These are phyloP conservation scores for Carex arenaria DNA, from an alignment of 202 grass and related monocot species.

Conservation along the genomic window DNA sequence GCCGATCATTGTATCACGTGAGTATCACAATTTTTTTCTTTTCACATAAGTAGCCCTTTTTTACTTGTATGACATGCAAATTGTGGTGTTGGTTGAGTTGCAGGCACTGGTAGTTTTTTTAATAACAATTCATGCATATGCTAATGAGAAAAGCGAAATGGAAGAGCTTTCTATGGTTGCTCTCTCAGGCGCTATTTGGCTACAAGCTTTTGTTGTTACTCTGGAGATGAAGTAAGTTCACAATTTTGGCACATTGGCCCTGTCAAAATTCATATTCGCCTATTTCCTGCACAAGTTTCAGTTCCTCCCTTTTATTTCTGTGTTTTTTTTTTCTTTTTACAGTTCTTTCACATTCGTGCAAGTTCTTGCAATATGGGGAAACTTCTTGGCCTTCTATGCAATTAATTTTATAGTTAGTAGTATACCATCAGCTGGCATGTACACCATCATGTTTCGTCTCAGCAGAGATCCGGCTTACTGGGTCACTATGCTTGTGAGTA, in stretches of 20 bases:
- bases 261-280: slow-evolving; percentile 8
- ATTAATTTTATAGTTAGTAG: slow-evolving; percentile 71
- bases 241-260: not conserved
- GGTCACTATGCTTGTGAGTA: slow-evolving; percentile 78
- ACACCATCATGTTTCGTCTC: slow-evolving; percentile 84
- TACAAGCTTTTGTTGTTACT: slow-evolving; percentile 87
- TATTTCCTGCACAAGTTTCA: not conserved
- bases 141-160: slow-evolving; percentile 95
- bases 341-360: slow-evolving; percentile 90
- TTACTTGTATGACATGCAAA: not conserved
- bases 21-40: slow-evolving; percentile 24
- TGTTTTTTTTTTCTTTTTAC: slow-evolving; percentile 24
- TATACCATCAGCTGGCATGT: slow-evolving; percentile 87
- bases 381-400: slow-evolving; percentile 73
- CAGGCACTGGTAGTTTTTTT: slow-evolving; percentile 78
- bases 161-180: slow-evolving; percentile 96
- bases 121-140: slow-evolving; percentile 80
- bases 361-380: slow-evolving; percentile 87
- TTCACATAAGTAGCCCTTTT: slow-evolving; percentile 10
- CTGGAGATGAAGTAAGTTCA: slow-evolving; percentile 72
- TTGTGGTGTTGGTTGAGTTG: slow-evolving; percentile 17
- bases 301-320: not conserved
- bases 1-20: slow-evolving; percentile 90
- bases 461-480: slow-evolving; percentile 76
- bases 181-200: slow-evolving; percentile 89